These are phyloP conservation scores for Blastomyces parvus DNA, from an alignment of 2,329 filamentous ascomycete species.

Conservation along the genomic window DNA sequence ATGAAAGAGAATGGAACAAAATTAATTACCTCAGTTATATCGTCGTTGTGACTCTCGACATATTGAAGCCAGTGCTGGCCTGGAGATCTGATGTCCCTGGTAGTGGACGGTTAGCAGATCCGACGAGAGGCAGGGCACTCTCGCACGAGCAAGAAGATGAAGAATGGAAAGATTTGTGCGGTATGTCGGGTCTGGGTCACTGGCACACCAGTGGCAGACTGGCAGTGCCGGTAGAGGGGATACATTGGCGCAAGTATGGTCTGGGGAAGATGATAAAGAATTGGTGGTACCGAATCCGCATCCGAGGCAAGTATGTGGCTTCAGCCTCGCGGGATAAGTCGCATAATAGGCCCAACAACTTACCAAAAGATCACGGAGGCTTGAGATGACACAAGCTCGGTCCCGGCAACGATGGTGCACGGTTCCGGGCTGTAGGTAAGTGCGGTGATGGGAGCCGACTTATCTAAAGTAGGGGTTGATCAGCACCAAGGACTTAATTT, in stretches of 20 bases:
- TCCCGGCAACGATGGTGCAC: constrained; percentile 46
- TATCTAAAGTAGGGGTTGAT: constrained; percentile 29
- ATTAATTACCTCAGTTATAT: constrained; percentile 46
- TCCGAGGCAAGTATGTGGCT: background rate
- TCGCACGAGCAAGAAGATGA: background rate
- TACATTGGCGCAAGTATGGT: background rate
- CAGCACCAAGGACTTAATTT: constrained; percentile 1
- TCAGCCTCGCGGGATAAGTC: background rate
- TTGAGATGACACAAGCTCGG: constrained; percentile 41
- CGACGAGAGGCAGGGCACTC: background rate
- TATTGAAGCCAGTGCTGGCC: constrained; percentile 30
- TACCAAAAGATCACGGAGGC: constrained; percentile 38
- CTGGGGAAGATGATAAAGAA: background rate
- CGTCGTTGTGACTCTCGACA: constrained; percentile 46
- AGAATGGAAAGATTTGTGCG: background rate
- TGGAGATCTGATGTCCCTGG: constrained; percentile 37
- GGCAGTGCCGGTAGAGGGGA: background rate
- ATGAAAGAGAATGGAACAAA: constrained; percentile 2
- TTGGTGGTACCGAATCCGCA: constrained; percentile 2
- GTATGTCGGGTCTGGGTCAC: background rate
- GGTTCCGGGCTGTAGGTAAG: constrained; percentile 40
- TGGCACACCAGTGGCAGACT: background rate
- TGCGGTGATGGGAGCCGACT: constrained; percentile 44
- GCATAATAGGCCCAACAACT: constrained; percentile 22
- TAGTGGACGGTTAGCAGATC: constrained; percentile 22